Evolutionary conservation across 2,329 filamentous ascomycete genomes (phyloP).

Genomic region (Tolypocladium album): DNA sequence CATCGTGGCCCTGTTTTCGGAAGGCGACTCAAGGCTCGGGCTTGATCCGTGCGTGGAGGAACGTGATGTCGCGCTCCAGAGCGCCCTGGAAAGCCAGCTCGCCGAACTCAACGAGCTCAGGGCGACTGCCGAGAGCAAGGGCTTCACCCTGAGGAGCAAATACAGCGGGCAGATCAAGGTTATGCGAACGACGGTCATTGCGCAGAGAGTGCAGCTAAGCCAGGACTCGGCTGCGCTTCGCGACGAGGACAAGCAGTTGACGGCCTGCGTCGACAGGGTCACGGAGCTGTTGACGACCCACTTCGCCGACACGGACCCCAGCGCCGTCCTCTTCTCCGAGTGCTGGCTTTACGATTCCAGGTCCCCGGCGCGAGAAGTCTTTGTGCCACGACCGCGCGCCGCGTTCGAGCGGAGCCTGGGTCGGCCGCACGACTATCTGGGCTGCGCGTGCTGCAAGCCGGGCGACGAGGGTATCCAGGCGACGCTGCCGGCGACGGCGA

Average conservation of each 20-base stretch:
- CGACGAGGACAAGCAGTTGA: conserved; percentile 60
- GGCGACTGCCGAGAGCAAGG: conserved; percentile 29
- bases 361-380: conserved; percentile 60
- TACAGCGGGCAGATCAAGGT: conserved; percentile 63
- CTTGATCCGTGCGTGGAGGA: conserved; percentile 20
- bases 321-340: conserved; percentile 53
- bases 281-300: conserved; percentile 14
- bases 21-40: conserved; percentile 26
- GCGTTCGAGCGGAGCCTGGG: conserved; percentile 62
- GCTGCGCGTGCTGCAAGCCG: conserved; percentile 55
- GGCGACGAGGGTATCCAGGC: conserved; percentile 39
- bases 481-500: conserved; percentile 58
- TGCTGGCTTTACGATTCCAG: conserved; percentile 65
- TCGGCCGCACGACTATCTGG: conserved; percentile 66
- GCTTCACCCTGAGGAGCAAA: conserved; percentile 55
- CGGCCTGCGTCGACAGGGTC: conserved; percentile 47
- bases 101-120: conserved; percentile 35
- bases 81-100: conserved; percentile 29
- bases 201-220: conserved; percentile 71
- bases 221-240: conserved; percentile 62
- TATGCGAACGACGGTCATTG: conserved; percentile 66
- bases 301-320: conserved; percentile 13
- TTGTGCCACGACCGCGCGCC: conserved; percentile 60
- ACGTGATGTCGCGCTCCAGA: conserved; percentile 19
- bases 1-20: conserved; percentile 15